Conservation (phyloP, 2,329 filamentous ascomycete species). For the Fusarium agapanthi region DNA sequence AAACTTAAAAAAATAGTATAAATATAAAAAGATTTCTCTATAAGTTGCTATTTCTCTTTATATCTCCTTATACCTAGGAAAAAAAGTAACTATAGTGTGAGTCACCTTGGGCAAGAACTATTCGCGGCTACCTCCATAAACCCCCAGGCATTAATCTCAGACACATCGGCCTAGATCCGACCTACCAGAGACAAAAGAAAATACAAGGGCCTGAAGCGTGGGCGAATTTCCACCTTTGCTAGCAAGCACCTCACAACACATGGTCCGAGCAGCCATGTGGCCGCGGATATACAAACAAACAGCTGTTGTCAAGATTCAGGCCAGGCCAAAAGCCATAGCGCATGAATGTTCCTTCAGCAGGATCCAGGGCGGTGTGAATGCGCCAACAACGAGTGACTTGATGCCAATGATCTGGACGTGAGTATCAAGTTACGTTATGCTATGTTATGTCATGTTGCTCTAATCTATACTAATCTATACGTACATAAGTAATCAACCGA, state of each 20-base stretch:
- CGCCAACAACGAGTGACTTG: background rate
- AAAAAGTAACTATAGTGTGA: no score
- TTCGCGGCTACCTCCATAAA: no score
- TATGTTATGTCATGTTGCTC: slow-evolving; percentile 14
- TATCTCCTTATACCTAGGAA: no score
- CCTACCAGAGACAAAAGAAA: background rate
- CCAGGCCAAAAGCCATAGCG: background rate
- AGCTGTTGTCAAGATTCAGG: background rate
- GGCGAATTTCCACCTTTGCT: background rate
- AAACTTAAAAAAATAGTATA: no score
- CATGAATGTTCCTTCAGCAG: background rate
- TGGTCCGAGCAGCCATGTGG: slow-evolving; percentile 31
- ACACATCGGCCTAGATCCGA: background rate
- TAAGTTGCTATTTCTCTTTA: no score
- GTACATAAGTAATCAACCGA: background rate
- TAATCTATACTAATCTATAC: slow-evolving; percentile 33
- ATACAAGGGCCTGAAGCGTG: background rate
- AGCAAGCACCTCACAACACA: background rate
- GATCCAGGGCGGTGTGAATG: background rate
- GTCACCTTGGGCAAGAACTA: no score
- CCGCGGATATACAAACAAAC: background rate
- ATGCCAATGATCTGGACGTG: background rate
- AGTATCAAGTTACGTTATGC: slow-evolving; percentile 8
- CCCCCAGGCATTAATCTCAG: background rate
- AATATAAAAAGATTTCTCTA: no score